Evolutionary conservation across 345 rosid genomes (phyloP), one percentile per base, ranked within the genome.

Genomic region (Salix exigua): DNA sequence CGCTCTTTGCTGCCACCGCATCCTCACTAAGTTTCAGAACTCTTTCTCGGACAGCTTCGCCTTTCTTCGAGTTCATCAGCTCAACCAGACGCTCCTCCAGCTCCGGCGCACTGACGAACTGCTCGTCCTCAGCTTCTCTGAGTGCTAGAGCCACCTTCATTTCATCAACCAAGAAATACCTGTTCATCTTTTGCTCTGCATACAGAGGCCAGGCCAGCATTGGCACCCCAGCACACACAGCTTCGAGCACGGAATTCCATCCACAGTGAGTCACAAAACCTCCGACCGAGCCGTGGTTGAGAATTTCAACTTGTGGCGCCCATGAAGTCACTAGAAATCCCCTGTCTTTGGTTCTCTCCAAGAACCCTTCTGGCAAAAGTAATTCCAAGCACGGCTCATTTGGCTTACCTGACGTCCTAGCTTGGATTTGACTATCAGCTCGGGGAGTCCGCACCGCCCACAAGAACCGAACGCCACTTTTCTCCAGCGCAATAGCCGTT

Each of bases 181-280:
- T 66, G 5, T 75, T 77, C 62, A 83, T 25, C 74, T 21, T 81
- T 46, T 87, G 86, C 79, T 87, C 88, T 3, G 87, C 86, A 28
- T 83, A 83, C 1, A 85, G 82, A 2, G 90, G 88, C 88, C 90
- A 87, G 0, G 82, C 86, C 76, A 87, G 1, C 90, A 85, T 83
- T 8, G 90, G 87, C 40, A 85, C 83, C 30, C 90, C 87, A 0
- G 80, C 80, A 0, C 77, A 25, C 37, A 87, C 77, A 1, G 86
- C 84, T 74, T 87, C 90, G 4, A 87, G 75, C 1, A 82, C 62
- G 23, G 86, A 84, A 61, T 84, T 84, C 84, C 86, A 81, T 28
- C 84, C 84, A 55, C 86, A 83, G 69, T 83, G 83, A 40, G 77
- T 83, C 71, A 83, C 83, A 14, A 83, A 81, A 38, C 82, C 86